These are phyloP conservation scores for Boeremia lycopersici DNA, from an alignment of 2,329 filamentous ascomycete species.

Conservation along the genomic window DNA sequence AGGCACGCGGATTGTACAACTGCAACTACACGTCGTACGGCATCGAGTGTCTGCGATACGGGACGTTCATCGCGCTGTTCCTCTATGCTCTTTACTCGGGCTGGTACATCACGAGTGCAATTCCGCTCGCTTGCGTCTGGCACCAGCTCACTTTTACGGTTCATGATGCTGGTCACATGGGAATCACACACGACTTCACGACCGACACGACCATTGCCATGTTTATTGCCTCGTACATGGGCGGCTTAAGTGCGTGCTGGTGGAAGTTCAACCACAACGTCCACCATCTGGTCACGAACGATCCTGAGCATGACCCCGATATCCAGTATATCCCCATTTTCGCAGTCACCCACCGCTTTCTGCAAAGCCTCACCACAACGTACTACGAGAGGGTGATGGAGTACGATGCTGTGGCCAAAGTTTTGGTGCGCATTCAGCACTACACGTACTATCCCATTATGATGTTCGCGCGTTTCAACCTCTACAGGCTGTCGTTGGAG, in stretches of 20 bases:
- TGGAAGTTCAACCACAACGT: conserved; percentile 98
- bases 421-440: conserved; percentile 65
- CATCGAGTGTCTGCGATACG: conserved; percentile 75
- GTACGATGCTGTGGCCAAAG: conserved; percentile 66
- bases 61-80: conserved; percentile 66
- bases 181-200: conserved; percentile 89
- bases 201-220: conserved; percentile 86
- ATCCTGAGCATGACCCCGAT: conserved; percentile 93
- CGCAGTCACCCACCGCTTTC: conserved; percentile 69
- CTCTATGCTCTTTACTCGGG: conserved; percentile 54
- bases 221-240: conserved; percentile 85
- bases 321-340: conserved; percentile 78
- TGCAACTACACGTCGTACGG: conserved; percentile 85
- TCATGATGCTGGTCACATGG: conserved; percentile 97
- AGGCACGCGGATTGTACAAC: conserved; percentile 76
- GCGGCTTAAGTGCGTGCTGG: conserved; percentile 90
- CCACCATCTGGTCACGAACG: conserved; percentile 95
- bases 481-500: conserved; percentile 70
- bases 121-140: conserved; percentile 84
- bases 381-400: conserved; percentile 70
- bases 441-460: conserved; percentile 74
- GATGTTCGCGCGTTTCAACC: conserved; percentile 72
- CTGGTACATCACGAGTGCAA: conserved; percentile 65
- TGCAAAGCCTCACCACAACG: conserved; percentile 65
- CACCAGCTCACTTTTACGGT: conserved; percentile 93